Evolutionary conservation across 371 early-diverging fungal genomes (phyloP).

Genomic region (Chytridium lagenaria): DNA sequence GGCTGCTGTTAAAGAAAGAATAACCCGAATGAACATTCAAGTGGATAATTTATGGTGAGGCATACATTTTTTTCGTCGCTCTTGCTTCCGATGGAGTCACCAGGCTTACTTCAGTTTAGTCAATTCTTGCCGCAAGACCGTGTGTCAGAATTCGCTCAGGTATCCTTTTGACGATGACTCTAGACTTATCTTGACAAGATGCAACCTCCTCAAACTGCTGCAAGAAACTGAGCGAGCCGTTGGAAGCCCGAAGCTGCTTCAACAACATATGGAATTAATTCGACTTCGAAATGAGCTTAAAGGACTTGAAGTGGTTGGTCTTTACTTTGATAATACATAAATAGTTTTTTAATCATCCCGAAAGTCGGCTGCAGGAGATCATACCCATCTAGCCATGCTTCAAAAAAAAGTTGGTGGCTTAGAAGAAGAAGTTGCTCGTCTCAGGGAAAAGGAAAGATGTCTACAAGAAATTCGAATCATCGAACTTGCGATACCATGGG

Average conservation of each 20-base stretch:
- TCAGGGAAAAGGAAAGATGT: conserved; percentile 72
- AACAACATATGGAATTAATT: conserved; percentile 72
- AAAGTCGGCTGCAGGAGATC: conserved; percentile 58
- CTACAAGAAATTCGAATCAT: conserved; percentile 44
- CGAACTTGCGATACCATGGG: conserved; percentile 33
- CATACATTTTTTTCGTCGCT: background rate
- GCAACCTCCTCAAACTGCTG: conserved; percentile 74
- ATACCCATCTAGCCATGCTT: conserved; percentile 58
- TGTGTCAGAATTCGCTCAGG: conserved; percentile 90
- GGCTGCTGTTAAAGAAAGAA: conserved; percentile 66
- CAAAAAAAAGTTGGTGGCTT: conserved; percentile 57
- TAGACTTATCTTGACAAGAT: conserved; percentile 55
- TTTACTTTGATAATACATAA: background rate
- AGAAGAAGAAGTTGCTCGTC: conserved; percentile 69
- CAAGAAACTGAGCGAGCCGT: conserved; percentile 85
- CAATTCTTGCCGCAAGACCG: conserved; percentile 97
- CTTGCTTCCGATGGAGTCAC: background rate
- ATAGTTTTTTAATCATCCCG: conserved; percentile 62
- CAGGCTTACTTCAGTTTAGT: conserved; percentile 48
- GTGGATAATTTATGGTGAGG: conserved; percentile 90
- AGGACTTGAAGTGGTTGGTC: conserved; percentile 52
- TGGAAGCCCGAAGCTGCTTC: conserved; percentile 70
- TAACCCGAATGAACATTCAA: conserved; percentile 78
- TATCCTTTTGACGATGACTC: conserved; percentile 36
- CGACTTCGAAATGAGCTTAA: conserved; percentile 69